Evolutionary conservation across 1,139 yeast genomes (phyloP).

Genomic region (Suhomyces yuchorum): DNA sequence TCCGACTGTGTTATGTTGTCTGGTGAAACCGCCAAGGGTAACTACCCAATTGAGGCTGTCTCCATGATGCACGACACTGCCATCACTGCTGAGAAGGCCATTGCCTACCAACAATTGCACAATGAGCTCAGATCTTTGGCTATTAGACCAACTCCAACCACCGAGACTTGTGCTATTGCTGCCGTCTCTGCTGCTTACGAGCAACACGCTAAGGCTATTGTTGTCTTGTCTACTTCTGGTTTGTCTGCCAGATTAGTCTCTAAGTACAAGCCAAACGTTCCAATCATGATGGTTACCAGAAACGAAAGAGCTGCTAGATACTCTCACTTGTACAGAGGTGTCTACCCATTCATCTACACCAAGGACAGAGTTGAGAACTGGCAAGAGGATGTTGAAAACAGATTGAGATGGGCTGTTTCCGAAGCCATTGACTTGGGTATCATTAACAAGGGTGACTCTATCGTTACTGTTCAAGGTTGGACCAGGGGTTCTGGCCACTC

Average conservation of each 20-base stretch:
- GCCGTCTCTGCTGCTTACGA: slow-evolving; percentile 96
- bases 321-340: slow-evolving; percentile 97
- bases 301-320: slow-evolving; percentile 90
- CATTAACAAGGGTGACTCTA: slow-evolving; percentile 82
- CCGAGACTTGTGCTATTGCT: slow-evolving; percentile 96
- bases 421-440: slow-evolving; percentile 89
- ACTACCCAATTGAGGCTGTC: slow-evolving; percentile 96
- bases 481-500: slow-evolving; percentile 99
- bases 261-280: slow-evolving; percentile 96
- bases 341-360: slow-evolving; percentile 89
- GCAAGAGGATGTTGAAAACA: slow-evolving; percentile 95
- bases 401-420: slow-evolving; percentile 91
- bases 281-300: slow-evolving; percentile 98
- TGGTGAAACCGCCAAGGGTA: slow-evolving; percentile 99
- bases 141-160: slow-evolving; percentile 85
- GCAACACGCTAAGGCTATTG: slow-evolving; percentile 95
- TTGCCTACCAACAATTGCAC: slow-evolving; percentile 84
- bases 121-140: slow-evolving; percentile 88
- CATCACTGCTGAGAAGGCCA: slow-evolving; percentile 94
- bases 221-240: slow-evolving; percentile 94
- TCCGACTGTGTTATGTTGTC: slow-evolving; percentile 99
- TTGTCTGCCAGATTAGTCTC: slow-evolving; percentile 93
- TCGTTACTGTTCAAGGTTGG: slow-evolving; percentile 98
- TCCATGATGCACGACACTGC: slow-evolving; percentile 98
- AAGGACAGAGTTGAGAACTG: slow-evolving; percentile 74